phyloP scores from a whole-genome alignment of 176 grass and related monocot species.

The Alopecurus myosuroides region DNA sequence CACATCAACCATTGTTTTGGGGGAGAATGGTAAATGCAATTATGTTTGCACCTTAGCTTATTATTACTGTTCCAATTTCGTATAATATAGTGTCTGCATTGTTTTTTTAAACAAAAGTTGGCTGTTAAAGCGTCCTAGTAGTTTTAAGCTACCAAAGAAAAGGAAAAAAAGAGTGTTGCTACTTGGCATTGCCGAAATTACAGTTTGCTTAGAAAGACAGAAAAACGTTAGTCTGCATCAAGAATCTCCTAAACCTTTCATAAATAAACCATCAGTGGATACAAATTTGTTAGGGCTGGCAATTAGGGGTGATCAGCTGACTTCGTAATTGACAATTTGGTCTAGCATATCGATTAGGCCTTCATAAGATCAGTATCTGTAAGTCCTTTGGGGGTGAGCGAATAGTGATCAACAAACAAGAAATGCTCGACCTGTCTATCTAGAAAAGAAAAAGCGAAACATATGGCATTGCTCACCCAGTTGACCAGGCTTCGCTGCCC shows the following conservation, averaged over 20 bases:
- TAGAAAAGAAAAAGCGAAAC: not conserved
- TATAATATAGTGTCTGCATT: not conserved
- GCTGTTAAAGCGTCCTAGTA: not conserved
- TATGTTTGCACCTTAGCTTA: not conserved
- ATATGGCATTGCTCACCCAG: slow-evolving; percentile 32
- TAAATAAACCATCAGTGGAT: not conserved
- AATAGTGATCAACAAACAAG: not conserved
- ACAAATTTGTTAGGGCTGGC: not conserved
- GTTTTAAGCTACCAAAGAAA: not conserved
- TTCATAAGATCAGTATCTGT: not conserved
- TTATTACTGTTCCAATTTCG: not conserved
- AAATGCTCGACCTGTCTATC: not conserved
- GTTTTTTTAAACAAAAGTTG: not conserved
- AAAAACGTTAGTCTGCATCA: not conserved
- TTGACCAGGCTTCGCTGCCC: slow-evolving; percentile 53
- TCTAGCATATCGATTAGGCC: not conserved
- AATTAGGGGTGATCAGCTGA: not conserved
- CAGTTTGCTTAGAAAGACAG: not conserved
- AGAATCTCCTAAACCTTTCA: not conserved
- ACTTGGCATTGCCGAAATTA: not conserved
- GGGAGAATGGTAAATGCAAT: not conserved
- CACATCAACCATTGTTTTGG: not conserved
- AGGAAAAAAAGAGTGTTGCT: not conserved
- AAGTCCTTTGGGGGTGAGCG: not conserved
- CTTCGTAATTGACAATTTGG: not conserved